Base-by-base conservation (phyloP, 129 eudicot genomes). In the Saussurea involucrata region DNA sequence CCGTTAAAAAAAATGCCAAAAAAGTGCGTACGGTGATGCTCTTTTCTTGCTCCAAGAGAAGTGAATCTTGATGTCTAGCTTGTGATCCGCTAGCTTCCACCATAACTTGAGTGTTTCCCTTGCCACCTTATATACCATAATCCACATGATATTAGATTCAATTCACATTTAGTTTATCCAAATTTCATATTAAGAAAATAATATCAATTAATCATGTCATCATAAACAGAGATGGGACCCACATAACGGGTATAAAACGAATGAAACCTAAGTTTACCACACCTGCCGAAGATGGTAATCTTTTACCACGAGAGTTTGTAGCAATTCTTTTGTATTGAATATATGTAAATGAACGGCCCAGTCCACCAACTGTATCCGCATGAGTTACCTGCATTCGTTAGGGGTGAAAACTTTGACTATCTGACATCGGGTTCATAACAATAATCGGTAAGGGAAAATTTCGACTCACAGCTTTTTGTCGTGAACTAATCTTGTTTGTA, bases 101-200 rank as follows among this genome's bases (percentile, higher is more conserved):
- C 46, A 40, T 70, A 70, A 11, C 66, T 63, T 79, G 20, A 20
- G 69, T 71, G 34, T 22, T 63, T 22, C 65, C 78, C 55, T 71
- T 63, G 72, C 78, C 63, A 72, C 78, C 78, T 79, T n/a, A 72
- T 40, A 40, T 37, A 18, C 82, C 61, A 79, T 17, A 42, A 63
- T 72, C 76, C 76, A 78, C 49, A 40, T 61, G 22, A 69, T 37
- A 69, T 78, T 60, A 74, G 5, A 21, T 74, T 60, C 34, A 17
- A n/a, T 3, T 24, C 22, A n/a, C n/a, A 18, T 71, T 71, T 27
- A 24, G 6, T 13, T 6, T 33, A 70, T 70, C 37, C 63, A 1
- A 6, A 20, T 36, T 20, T 20, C 5, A 60, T 61, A 27, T 11
- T 31, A 32, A 53, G 5, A 17, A 37, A 12, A 32, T 33, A 31